Conservation (phyloP, 108 stramenopile genomes). For the Chaetoceros muelleri region DNA sequence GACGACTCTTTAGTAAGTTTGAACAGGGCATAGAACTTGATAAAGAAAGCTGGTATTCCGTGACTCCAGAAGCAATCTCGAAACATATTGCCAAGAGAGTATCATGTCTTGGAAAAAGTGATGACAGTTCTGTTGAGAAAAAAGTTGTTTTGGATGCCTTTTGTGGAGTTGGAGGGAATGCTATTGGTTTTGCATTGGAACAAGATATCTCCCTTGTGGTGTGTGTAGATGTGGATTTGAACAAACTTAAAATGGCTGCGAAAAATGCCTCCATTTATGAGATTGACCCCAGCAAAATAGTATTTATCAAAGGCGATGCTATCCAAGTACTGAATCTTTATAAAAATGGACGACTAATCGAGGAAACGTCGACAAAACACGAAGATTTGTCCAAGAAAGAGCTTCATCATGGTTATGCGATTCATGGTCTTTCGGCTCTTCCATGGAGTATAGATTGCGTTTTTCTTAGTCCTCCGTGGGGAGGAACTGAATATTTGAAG, state of each 20-base stretch:
- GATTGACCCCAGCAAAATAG: slow-evolving; percentile 30
- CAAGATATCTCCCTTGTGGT: slow-evolving; percentile 33
- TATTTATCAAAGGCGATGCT: slow-evolving; percentile 60
- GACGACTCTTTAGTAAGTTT: slow-evolving; percentile 58
- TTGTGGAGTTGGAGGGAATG: slow-evolving; percentile 82
- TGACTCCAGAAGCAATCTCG: slow-evolving; percentile 77
- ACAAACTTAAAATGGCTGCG: slow-evolving; percentile 55
- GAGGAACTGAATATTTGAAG: slow-evolving; percentile 57
- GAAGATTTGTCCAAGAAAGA: background rate
- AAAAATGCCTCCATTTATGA: slow-evolving; percentile 61
- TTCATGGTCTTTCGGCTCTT: slow-evolving; percentile 46
- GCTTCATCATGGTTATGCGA: slow-evolving; percentile 16
- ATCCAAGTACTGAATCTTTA: slow-evolving; percentile 30
- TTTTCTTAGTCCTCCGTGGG: slow-evolving; percentile 80
- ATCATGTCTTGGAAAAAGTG: background rate
- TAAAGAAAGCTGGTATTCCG: slow-evolving; percentile 62
- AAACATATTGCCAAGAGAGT: slow-evolving; percentile 48
- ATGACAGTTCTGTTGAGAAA: background rate
- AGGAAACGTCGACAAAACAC: background rate
- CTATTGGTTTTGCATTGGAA: slow-evolving; percentile 53
- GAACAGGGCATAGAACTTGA: slow-evolving; percentile 75
- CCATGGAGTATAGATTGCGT: slow-evolving; percentile 45
- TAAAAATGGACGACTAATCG: slow-evolving; percentile 12
- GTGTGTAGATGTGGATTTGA: slow-evolving; percentile 50
- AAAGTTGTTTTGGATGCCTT: slow-evolving; percentile 59